A percentile compares a stretch with the other conserved stretches of the same genome.
Evolutionary conservation across 331 rosid species (phyloP).

Genomic region (Ulmus americana): DNA sequence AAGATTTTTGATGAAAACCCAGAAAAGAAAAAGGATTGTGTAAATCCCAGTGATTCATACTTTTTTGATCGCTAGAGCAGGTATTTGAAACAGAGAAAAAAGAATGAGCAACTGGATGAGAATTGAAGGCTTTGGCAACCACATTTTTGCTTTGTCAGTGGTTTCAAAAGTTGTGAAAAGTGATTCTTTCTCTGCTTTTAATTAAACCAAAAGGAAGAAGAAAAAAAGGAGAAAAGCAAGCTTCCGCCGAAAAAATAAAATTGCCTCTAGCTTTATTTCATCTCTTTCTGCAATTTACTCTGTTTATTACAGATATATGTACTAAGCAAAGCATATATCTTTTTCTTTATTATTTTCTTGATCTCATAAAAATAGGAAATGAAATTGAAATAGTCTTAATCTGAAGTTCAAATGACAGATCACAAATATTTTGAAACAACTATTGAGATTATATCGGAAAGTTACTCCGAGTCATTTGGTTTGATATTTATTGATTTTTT

Average conservation of each 20-base stretch:
- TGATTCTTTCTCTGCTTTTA: background rate
- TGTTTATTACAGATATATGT: too few relatives aligned
- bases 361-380: too few relatives aligned
- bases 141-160: conserved; percentile 28
- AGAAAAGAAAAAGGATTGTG: conserved; percentile 1
- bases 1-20: background rate
- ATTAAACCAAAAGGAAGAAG: background rate
- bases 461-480: too few relatives aligned
- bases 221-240: background rate
- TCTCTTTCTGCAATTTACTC: too few relatives aligned
- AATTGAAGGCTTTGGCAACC: conserved; percentile 24
- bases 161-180: background rate
- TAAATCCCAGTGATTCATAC: conserved; percentile 15
- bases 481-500: too few relatives aligned
- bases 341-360: too few relatives aligned
- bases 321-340: too few relatives aligned
- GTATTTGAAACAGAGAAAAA: conserved; percentile 33
- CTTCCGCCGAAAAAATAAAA: background rate
- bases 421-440: too few relatives aligned
- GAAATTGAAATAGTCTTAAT: too few relatives aligned
- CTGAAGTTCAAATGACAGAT: too few relatives aligned
- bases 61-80: conserved; percentile 37
- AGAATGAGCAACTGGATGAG: conserved; percentile 22
- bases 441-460: too few relatives aligned
- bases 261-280: background rate